Evolutionary conservation across 2,329 filamentous ascomycete species (phyloP).

Genomic region (Phyllosticta citribraziliensis): DNA sequence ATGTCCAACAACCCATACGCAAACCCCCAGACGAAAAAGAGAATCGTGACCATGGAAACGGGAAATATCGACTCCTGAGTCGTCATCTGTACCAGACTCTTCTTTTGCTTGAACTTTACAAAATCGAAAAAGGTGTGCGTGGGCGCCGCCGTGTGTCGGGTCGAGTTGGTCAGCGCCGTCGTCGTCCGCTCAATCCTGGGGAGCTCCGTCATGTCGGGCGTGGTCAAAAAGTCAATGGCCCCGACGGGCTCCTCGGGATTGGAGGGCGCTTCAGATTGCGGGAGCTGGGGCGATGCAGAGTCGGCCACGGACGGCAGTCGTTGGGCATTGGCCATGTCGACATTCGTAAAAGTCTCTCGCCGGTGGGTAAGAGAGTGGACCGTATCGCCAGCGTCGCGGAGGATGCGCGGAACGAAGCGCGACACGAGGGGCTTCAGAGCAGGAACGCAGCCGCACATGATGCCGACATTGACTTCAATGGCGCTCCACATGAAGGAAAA

Average conservation of each 20-base stretch:
- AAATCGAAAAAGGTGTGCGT: conserved; percentile 61
- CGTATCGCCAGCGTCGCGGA: conserved; percentile 35
- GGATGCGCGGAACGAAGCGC: conserved; percentile 46
- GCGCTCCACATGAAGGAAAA: conserved; percentile 89
- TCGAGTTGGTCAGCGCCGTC: conserved; percentile 28
- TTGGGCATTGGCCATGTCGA: conserved; percentile 6
- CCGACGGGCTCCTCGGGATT: conserved; percentile 26
- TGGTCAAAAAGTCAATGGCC: conserved; percentile 46
- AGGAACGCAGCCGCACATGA: conserved; percentile 86
- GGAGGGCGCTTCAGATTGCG: background rate
- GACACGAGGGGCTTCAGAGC: conserved; percentile 79
- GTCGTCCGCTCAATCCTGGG: conserved; percentile 25
- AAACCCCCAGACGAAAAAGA: conserved; percentile 86
- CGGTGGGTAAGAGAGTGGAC: conserved; percentile 16
- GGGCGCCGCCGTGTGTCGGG: conserved; percentile 23
- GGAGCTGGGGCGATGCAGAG: background rate
- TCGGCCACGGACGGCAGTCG: conserved; percentile 8
- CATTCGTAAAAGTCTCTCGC: conserved; percentile 18
- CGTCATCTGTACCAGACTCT: conserved; percentile 59
- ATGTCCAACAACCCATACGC: conserved; percentile 81
- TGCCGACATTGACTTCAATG: conserved; percentile 82
- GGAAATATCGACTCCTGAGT: conserved; percentile 59
- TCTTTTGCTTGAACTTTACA: conserved; percentile 55
- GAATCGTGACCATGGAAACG: conserved; percentile 62
- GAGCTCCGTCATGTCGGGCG: conserved; percentile 33